phyloP scores from a whole-genome alignment of 495 filamentous ascomycete species.

The Penicillium bovifimosum region DNA sequence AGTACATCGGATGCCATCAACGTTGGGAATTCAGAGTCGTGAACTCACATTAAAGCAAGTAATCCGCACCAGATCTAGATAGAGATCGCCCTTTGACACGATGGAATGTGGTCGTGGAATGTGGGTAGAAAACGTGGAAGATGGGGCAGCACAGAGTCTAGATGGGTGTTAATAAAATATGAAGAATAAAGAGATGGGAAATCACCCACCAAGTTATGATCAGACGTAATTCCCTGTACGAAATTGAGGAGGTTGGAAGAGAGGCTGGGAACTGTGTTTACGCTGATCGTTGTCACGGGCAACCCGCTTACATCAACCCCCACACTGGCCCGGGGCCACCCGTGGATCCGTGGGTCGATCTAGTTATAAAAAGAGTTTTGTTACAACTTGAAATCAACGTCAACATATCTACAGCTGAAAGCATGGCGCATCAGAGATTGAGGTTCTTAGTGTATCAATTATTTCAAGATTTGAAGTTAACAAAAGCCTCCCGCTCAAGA shows the following conservation, averaged over 20 bases:
- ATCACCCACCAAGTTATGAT: slow-evolving; percentile 9
- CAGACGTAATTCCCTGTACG: slow-evolving; percentile 6
- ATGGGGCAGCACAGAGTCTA: background rate
- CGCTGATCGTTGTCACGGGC: slow-evolving; percentile 23
- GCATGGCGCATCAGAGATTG: background rate
- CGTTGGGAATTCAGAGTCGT: background rate
- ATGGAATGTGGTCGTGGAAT: slow-evolving; percentile 4
- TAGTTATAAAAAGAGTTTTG: slow-evolving; percentile 4
- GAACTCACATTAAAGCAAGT: slow-evolving; percentile 12
- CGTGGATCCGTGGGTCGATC: slow-evolving; percentile 2
- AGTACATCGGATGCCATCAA: slow-evolving; percentile 8
- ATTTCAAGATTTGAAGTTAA: background rate
- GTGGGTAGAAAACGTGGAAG: background rate
- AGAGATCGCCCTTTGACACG: background rate
- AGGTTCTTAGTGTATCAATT: background rate
- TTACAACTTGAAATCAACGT: background rate
- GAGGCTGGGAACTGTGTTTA: slow-evolving; percentile 40
- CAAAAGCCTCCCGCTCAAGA: background rate
- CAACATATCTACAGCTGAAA: background rate
- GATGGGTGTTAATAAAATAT: slow-evolving; percentile 3
- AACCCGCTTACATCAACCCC: slow-evolving; percentile 5
- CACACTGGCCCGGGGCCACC: background rate
- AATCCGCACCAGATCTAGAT: slow-evolving; percentile 11
- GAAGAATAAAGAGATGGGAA: slow-evolving; percentile 5
- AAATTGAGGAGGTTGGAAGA: slow-evolving; percentile 43